phyloP scores from a whole-genome alignment of 352 stramenopile species.

The Thraustochytrium striatum region DNA sequence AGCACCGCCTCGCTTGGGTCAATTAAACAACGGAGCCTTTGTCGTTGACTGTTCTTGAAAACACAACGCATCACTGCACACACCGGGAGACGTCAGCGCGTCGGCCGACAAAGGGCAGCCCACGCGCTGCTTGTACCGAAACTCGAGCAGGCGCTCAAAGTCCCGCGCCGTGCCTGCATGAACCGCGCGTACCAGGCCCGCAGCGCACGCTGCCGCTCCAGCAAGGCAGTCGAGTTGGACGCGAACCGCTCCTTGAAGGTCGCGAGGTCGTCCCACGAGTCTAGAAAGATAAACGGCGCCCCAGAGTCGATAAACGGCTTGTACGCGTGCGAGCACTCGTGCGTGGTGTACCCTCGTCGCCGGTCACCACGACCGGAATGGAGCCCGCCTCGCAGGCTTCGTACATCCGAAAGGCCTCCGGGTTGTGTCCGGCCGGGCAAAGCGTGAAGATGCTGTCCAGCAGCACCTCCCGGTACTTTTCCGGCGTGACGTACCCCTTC shows the following conservation, averaged over 20 bases:
- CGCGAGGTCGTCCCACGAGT: slow-evolving; percentile 55
- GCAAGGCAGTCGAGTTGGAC: slow-evolving; percentile 46
- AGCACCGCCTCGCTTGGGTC: too few relatives aligned
- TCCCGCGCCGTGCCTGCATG: slow-evolving; percentile 49
- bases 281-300: slow-evolving; percentile 53
- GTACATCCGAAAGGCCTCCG: slow-evolving; percentile 58
- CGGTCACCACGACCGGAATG: slow-evolving; percentile 54
- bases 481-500: slow-evolving; percentile 50
- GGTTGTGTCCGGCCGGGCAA: slow-evolving; percentile 57
- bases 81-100: background rate
- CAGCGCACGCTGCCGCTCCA: slow-evolving; percentile 52
- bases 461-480: slow-evolving; percentile 53
- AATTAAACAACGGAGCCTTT: too few relatives aligned
- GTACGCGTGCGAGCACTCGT: slow-evolving; percentile 54
- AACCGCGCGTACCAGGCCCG: slow-evolving; percentile 54
- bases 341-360: slow-evolving; percentile 47
- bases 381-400: slow-evolving; percentile 57
- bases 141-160: slow-evolving; percentile 53
- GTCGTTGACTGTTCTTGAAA: too few relatives aligned
- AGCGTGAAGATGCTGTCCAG: slow-evolving; percentile 57
- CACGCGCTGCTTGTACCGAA: slow-evolving; percentile 1
- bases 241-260: slow-evolving; percentile 49
- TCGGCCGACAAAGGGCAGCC: background rate
- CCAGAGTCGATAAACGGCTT: slow-evolving; percentile 49
- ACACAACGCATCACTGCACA: too few relatives aligned